phyloP scores from a whole-genome alignment of 441 rosid species.

The Erodium texanum region DNA sequence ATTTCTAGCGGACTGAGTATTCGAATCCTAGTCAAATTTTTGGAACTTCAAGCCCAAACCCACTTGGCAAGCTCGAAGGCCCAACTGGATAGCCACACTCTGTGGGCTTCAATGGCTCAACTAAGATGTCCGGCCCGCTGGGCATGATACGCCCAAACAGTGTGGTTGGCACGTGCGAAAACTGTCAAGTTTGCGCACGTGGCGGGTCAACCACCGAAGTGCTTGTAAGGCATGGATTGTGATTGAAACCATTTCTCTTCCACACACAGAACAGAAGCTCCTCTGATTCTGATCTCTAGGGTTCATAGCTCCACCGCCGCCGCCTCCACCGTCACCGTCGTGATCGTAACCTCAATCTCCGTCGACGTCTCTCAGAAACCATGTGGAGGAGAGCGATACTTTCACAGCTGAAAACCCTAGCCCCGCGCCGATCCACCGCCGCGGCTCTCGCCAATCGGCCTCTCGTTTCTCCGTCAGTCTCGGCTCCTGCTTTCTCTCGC shows the following conservation, averaged over 20 bases:
- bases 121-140: too few species aligned
- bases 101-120: too few species aligned
- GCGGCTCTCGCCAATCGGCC: background rate
- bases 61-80: too few species aligned
- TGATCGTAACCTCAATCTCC: background rate
- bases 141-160: too few species aligned
- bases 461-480: background rate
- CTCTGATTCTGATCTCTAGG: background rate
- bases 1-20: too few species aligned
- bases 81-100: too few species aligned
- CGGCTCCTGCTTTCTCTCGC: background rate
- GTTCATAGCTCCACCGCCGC: background rate
- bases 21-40: too few species aligned
- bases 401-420: constrained; percentile 1
- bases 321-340: background rate
- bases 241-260: background rate
- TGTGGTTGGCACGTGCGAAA: too few species aligned
- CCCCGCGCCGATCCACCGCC: background rate
- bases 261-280: background rate
- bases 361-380: background rate
- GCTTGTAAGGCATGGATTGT: background rate
- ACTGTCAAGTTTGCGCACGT: too few species aligned
- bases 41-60: too few species aligned
- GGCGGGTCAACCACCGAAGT: too few species aligned
- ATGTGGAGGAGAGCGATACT: background rate